Conservation (phyloP, 257 asterid species). For the Solanum medicagineum region DNA sequence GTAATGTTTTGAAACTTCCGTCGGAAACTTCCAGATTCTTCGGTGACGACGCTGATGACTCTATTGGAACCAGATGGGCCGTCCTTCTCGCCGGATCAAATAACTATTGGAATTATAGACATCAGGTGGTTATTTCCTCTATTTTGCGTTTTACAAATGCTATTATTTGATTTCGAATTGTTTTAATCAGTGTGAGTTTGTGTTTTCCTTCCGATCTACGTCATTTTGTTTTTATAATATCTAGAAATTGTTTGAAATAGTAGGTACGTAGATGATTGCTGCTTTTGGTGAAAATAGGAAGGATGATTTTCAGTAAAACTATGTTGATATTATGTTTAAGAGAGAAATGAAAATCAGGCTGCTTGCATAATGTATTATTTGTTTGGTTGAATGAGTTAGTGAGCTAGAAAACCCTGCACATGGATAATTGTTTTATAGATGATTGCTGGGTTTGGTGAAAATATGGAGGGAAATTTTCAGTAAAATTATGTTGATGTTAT, state of each 20-base stretch:
- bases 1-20: slow-evolving; percentile 55
- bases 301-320: background rate
- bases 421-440: background rate
- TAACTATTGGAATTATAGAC: slow-evolving; percentile 95
- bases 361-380: background rate
- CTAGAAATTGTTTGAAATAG: background rate
- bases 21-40: slow-evolving; percentile 50
- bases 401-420: background rate
- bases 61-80: slow-evolving; percentile 90
- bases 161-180: background rate
- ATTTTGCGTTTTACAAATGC: background rate
- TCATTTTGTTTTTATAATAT: background rate
- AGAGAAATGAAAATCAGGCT: background rate
- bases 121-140: slow-evolving; percentile 45
- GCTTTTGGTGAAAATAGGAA: background rate
- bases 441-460: background rate
- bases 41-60: slow-evolving; percentile 22
- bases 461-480: background rate
- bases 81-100: slow-evolving; percentile 83
- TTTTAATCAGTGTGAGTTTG: background rate
- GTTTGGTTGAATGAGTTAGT: background rate
- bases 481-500: background rate
- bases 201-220: background rate
- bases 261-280: background rate
- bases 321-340: background rate